Evolutionary conservation across 805 yeast genomes (phyloP).

Genomic region (Torulaspora maleeae): DNA sequence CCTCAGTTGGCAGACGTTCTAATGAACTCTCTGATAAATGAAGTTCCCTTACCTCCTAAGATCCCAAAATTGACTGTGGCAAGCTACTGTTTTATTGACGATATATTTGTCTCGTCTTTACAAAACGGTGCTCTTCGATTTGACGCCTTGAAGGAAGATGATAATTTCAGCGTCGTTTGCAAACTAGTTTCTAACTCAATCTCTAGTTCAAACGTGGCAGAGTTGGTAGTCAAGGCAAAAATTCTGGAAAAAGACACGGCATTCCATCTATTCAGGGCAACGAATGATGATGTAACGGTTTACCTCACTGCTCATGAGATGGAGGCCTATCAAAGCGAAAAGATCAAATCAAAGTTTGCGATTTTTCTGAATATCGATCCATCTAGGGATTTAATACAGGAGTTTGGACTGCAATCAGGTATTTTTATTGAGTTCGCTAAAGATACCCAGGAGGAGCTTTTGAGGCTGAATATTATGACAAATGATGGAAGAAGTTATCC

Average conservation of each 20-base stretch:
- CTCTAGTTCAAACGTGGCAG: constrained; percentile 62
- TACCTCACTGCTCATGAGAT: constrained; percentile 70
- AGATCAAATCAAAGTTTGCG: constrained; percentile 56
- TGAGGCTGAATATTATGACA: constrained; percentile 17
- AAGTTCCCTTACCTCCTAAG: constrained; percentile 60
- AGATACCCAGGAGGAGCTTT: constrained; percentile 22
- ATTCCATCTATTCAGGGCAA: constrained; percentile 71
- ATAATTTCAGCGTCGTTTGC: constrained; percentile 24
- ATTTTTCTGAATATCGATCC: constrained; percentile 59
- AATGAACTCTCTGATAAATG: constrained; percentile 87
- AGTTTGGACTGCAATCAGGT: constrained; percentile 42
- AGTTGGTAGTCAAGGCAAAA: constrained; percentile 52
- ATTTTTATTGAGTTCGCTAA: constrained; percentile 43
- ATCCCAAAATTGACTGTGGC: constrained; percentile 67
- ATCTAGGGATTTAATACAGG: constrained; percentile 36
- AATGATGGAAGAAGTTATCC: constrained; percentile 10
- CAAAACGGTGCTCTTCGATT: constrained; percentile 29
- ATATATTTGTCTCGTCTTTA: constrained; percentile 47
- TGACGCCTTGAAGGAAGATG: constrained; percentile 23
- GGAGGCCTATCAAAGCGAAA: constrained; percentile 48
- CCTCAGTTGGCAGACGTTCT: constrained; percentile 73
- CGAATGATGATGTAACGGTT: constrained; percentile 38
- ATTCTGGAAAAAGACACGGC: constrained; percentile 76
- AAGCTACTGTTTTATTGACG: constrained; percentile 60
- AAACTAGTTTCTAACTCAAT: constrained; percentile 23